Evolutionary conservation across 2,329 filamentous ascomycete species (phyloP).

Genomic region (Colletotrichum sp.): DNA sequence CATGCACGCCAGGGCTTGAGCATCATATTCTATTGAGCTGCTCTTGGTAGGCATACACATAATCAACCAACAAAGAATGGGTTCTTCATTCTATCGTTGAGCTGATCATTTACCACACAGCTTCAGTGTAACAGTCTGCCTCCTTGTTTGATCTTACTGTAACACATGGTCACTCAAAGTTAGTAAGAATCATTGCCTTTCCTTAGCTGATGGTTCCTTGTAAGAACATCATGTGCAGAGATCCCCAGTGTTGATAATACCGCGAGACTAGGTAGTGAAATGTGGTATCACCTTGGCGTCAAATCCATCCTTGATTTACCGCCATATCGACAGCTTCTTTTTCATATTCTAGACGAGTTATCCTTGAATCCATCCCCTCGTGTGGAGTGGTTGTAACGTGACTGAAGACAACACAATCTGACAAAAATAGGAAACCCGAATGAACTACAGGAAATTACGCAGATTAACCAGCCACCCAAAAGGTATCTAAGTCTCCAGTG

Average conservation of each 20-base stretch:
- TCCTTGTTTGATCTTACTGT: neutral
- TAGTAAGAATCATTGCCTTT: neutral
- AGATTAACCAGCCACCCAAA: accelerated
- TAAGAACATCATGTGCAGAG: neutral
- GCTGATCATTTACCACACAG: neutral
- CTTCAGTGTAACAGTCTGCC: neutral
- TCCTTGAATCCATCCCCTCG: neutral
- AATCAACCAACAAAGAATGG: neutral
- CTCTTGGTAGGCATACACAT: neutral
- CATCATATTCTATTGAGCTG: neutral
- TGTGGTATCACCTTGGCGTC: neutral
- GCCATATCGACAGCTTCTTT: neutral
- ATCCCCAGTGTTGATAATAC: neutral
- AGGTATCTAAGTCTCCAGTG: neutral
- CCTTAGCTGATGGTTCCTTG: neutral
- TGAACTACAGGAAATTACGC: neutral
- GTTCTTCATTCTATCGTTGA: neutral
- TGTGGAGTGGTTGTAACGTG: neutral
- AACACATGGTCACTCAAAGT: neutral
- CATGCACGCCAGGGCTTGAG: neutral
- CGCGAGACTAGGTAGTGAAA: neutral
- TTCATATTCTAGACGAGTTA: neutral
- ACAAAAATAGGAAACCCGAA: neutral
- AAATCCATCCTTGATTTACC: neutral
- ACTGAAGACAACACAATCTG: neutral